Evolutionary conservation across 208 protist species (phyloP).

Genomic region (Trypanosoma scelopori): DNA sequence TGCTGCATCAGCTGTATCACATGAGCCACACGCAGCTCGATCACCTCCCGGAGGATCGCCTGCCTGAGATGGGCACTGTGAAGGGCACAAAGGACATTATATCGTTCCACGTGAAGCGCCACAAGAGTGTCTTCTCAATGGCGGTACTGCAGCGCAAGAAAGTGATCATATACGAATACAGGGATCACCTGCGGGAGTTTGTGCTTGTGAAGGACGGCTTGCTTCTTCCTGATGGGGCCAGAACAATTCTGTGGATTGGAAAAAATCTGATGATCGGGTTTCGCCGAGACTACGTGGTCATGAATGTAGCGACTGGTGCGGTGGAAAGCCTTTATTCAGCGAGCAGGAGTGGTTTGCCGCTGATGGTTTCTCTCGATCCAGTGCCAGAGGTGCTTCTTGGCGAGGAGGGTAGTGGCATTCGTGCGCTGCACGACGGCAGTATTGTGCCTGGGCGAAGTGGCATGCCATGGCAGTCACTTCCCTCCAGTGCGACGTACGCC

Average conservation of each 20-base stretch:
- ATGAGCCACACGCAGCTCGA: slow-evolving; percentile 16
- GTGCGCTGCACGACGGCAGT: slow-evolving; percentile 61
- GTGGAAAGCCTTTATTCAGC: slow-evolving; percentile 26
- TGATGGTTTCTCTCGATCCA: slow-evolving; percentile 60
- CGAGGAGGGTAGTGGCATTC: slow-evolving; percentile 39
- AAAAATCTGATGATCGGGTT: slow-evolving; percentile 55
- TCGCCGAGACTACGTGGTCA: slow-evolving; percentile 35
- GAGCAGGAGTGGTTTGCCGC: slow-evolving; percentile 21
- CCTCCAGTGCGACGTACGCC: slow-evolving; percentile 32
- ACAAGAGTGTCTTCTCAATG: slow-evolving; percentile 39
- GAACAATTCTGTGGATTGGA: slow-evolving; percentile 51
- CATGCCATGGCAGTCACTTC: slow-evolving; percentile 23
- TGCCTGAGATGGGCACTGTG: slow-evolving; percentile 18
- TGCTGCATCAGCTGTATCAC: slow-evolving; percentile 27
- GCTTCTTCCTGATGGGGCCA: slow-evolving; percentile 49
- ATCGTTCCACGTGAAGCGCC: slow-evolving; percentile 45
- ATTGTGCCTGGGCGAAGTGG: slow-evolving; percentile 39
- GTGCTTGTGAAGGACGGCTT: slow-evolving; percentile 29
- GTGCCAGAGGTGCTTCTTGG: slow-evolving; percentile 62
- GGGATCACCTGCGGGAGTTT: slow-evolving; percentile 21
- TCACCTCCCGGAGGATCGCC: slow-evolving; percentile 29
- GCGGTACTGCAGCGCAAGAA: slow-evolving; percentile 59
- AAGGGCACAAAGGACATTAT: slow-evolving; percentile 40
- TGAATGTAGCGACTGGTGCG: slow-evolving; percentile 23
- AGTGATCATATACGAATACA: slow-evolving; percentile 53